A percentile compares a stretch with the other conserved stretches of the same genome.
phyloP scores from a whole-genome alignment of 2,329 filamentous ascomycete genomes.

The Aspergillus puulaauensis region DNA sequence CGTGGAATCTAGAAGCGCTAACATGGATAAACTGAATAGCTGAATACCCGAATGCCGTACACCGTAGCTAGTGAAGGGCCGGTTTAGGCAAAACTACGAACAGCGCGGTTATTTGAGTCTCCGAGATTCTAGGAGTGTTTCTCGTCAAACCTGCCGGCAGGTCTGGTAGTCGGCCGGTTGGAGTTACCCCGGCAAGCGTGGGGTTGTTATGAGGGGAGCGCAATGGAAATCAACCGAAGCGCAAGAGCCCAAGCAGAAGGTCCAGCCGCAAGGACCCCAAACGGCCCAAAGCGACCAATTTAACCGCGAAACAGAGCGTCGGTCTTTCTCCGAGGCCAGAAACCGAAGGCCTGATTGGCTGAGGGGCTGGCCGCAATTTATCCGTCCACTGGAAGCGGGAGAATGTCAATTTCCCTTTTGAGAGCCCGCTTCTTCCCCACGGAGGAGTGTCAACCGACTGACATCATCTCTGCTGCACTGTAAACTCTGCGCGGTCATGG shows the following conservation, averaged over 20 bases:
- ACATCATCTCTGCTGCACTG: not conserved
- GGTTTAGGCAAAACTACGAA: too few relatives aligned
- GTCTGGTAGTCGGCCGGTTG: not conserved
- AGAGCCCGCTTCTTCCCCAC: not conserved
- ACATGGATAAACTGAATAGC: too few relatives aligned
- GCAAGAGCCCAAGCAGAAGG: not conserved
- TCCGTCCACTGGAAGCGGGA: not conserved
- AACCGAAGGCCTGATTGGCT: not conserved
- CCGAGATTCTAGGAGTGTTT: too few relatives aligned
- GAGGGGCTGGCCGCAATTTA: not conserved
- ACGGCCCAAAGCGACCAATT: not conserved
- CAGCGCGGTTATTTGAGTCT: too few relatives aligned
- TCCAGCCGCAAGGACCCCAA: not conserved
- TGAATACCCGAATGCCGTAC: too few relatives aligned
- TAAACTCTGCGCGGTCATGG: too few relatives aligned
- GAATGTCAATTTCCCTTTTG: not conserved
- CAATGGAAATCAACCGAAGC: slow-evolving; percentile 1
- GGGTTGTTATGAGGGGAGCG: not conserved
- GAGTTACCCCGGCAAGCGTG: not conserved
- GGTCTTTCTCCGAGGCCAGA: not conserved
- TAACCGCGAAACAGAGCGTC: not conserved
- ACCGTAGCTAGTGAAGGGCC: too few relatives aligned
- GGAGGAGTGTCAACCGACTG: not conserved
- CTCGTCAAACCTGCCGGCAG: not conserved
- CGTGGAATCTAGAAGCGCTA: too few relatives aligned